A percentile compares a stretch with the other conserved stretches of the same genome.
Conservation (phyloP, 2,329 filamentous ascomycete genomes). For the Claviceps arundinis region DNA sequence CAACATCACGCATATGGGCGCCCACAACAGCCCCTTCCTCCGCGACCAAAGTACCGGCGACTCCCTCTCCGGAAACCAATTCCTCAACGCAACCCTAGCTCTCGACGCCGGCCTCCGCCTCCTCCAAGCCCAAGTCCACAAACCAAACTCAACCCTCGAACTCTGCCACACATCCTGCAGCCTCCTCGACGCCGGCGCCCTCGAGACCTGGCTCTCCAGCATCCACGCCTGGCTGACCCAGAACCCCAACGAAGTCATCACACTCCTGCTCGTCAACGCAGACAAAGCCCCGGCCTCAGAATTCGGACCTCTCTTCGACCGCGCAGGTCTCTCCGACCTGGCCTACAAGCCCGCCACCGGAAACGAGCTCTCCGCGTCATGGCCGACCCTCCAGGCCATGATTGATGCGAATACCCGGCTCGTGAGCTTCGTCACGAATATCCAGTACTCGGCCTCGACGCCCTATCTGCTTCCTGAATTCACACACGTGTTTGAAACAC, state of each 20-base stretch:
- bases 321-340: slow-evolving; percentile 46
- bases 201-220: slow-evolving; percentile 48
- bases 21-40: slow-evolving; percentile 62
- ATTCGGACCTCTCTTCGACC: slow-evolving; percentile 40
- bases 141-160: slow-evolving; percentile 41
- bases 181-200: slow-evolving; percentile 54
- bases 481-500: slow-evolving; percentile 58
- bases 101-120: slow-evolving; percentile 59
- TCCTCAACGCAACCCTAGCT: slow-evolving; percentile 56
- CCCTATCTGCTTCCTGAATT: slow-evolving; percentile 53
- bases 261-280: slow-evolving; percentile 59
- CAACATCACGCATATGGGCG: slow-evolving; percentile 65
- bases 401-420: slow-evolving; percentile 52
- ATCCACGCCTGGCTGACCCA: slow-evolving; percentile 57
- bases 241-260: slow-evolving; percentile 64
- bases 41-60: slow-evolving; percentile 48
- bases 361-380: slow-evolving; percentile 30
- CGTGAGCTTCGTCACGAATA: slow-evolving; percentile 54
- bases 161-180: slow-evolving; percentile 59
- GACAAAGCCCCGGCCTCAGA: slow-evolving; percentile 42
- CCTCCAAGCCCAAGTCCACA: slow-evolving; percentile 60
- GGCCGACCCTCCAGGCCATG: slow-evolving; percentile 61
- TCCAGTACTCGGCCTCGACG: slow-evolving; percentile 25
- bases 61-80: slow-evolving; percentile 59
- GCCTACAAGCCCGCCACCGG: slow-evolving; percentile 40